phyloP scores from a whole-genome alignment of 768 basidiomycete genomes.

The Clavulina sp. region DNA sequence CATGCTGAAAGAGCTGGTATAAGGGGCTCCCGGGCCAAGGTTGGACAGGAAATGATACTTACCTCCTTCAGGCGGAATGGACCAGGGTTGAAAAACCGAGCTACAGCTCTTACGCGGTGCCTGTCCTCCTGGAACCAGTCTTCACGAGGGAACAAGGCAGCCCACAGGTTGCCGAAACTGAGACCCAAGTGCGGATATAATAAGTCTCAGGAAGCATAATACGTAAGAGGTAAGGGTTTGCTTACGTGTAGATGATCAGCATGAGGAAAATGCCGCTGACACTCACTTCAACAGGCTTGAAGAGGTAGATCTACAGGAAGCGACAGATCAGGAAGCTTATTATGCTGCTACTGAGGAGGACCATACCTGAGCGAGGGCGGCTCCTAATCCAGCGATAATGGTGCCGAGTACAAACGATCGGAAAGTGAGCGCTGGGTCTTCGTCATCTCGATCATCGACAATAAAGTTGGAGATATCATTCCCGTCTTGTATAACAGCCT shows the following conservation, averaged over 20 bases:
- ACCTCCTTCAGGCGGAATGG: constrained; percentile 44
- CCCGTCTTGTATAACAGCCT: constrained; percentile 12
- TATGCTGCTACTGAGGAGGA: not conserved
- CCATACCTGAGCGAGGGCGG: constrained; percentile 37
- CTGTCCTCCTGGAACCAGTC: not conserved
- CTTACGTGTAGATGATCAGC: constrained; percentile 34
- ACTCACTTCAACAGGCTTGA: constrained; percentile 36
- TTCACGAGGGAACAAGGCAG: not conserved
- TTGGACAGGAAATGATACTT: constrained; percentile 5
- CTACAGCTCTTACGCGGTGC: constrained; percentile 27
- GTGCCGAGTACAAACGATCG: constrained; percentile 40
- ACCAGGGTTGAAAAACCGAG: constrained; percentile 39
- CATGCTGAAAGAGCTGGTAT: constrained; percentile 27
- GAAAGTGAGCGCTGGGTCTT: constrained; percentile 36
- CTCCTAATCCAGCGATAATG: constrained; percentile 36
- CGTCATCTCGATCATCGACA: constrained; percentile 42
- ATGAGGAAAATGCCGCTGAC: constrained; percentile 42
- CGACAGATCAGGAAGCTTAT: not conserved
- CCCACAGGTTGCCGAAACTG: not conserved
- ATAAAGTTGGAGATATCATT: constrained; percentile 21
- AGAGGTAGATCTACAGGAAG: constrained; percentile 32
- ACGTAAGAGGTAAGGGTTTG: constrained; percentile 28
- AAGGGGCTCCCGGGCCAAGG: not conserved
- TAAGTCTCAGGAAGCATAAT: constrained; percentile 8
- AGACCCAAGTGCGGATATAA: constrained; percentile 12